phyloP scores from a whole-genome alignment of 805 yeast species.

The Candida methanosorbosa region DNA sequence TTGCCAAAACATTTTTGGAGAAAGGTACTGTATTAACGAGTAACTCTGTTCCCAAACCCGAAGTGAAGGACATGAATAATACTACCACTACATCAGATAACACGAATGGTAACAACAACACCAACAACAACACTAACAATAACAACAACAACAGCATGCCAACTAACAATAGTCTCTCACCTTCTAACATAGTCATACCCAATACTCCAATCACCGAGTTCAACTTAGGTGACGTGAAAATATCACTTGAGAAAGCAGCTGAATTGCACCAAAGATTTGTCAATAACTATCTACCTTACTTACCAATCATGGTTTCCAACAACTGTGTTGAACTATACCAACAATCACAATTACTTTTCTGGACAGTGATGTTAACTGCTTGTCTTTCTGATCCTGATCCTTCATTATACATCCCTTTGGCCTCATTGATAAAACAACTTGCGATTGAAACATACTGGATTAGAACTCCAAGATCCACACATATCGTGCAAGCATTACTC shows the following conservation, averaged over 20 bases:
- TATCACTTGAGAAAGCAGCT: conserved; percentile 59
- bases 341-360: conserved; percentile 77
- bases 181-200: conserved; percentile 7
- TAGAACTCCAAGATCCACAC: conserved; percentile 87
- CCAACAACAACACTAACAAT: not conserved
- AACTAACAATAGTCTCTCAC: too few species aligned
- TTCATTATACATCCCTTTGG: conserved; percentile 61
- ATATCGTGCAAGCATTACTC: conserved; percentile 81
- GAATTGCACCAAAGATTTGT: conserved; percentile 67
- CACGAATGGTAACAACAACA: conserved; percentile 1
- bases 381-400: conserved; percentile 85
- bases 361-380: conserved; percentile 87
- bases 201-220: conserved; percentile 46
- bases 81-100: not conserved
- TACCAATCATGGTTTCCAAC: conserved; percentile 69
- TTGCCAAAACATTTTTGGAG: conserved; percentile 34
- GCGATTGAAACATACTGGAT: conserved; percentile 93
- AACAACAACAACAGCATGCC: not conserved
- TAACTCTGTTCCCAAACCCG: too few species aligned
- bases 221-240: conserved; percentile 64
- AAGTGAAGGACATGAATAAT: not conserved
- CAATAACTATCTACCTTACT: conserved; percentile 56
- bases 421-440: conserved; percentile 71
- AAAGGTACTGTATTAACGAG: too few species aligned
- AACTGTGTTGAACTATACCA: conserved; percentile 70